A percentile compares a stretch with the other conserved stretches of the same genome.
These are phyloP conservation scores for Microsporum audouinii DNA, from an alignment of 2,329 filamentous ascomycete species.

Conservation along the genomic window DNA sequence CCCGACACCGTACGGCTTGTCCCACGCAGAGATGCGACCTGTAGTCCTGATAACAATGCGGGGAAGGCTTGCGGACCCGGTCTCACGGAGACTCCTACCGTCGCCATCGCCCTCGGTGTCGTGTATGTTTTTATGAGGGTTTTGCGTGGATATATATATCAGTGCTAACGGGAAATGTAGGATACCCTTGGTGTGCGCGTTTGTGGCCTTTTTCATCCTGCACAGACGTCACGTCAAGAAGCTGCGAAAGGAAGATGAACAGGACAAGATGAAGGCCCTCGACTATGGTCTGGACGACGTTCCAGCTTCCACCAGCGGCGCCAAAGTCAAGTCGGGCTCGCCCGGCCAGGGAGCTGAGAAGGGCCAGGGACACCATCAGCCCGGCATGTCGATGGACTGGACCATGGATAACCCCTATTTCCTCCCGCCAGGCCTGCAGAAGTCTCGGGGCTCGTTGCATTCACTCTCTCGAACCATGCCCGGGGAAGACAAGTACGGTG, in stretches of 20 bases:
- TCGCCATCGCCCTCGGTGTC: constrained; percentile 58
- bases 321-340: constrained; percentile 37
- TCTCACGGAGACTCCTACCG: constrained; percentile 43
- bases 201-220: constrained; percentile 59
- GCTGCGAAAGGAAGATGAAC: constrained; percentile 62
- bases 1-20: neutral
- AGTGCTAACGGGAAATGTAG: constrained; percentile 39
- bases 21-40: constrained; percentile 12
- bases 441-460: constrained; percentile 74
- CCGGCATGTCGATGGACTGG: constrained; percentile 52
- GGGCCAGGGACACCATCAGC: constrained; percentile 27
- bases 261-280: constrained; percentile 79
- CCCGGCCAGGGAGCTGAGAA: constrained; percentile 18
- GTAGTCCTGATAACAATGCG: constrained; percentile 19
- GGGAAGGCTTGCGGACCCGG: constrained; percentile 48
- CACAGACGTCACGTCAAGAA: constrained; percentile 67
- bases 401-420: constrained; percentile 68
- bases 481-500: constrained; percentile 71
- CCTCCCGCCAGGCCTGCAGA: constrained; percentile 69
- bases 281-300: constrained; percentile 72
- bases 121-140: constrained; percentile 45
- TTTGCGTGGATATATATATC: neutral
- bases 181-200: constrained; percentile 59
- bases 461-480: constrained; percentile 68
- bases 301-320: constrained; percentile 34